Percentiles rank a stretch among this genome's conserved stretches.
Conservation (phyloP, 202 grass and related monocot genomes). For the Saccharum hybrid region DNA sequence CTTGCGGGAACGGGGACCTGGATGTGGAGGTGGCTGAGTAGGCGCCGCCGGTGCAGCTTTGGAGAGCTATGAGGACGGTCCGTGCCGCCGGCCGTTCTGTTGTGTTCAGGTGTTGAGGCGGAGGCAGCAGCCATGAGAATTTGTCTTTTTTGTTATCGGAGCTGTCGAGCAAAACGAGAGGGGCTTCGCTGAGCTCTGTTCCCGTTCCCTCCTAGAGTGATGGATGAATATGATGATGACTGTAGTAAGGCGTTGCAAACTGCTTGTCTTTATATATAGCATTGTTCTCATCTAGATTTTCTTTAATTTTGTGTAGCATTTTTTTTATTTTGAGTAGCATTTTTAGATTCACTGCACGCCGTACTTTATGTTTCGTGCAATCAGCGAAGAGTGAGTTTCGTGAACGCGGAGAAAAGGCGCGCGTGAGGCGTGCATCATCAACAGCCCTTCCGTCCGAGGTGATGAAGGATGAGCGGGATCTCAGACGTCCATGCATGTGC, state of each 20-base stretch:
- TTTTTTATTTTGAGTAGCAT: background rate
- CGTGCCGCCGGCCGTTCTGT: background rate
- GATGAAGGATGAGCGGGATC: background rate
- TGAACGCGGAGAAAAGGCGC: background rate
- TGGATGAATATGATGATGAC: background rate
- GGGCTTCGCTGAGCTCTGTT: background rate
- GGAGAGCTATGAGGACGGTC: background rate
- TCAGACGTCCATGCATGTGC: background rate
- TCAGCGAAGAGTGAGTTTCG: background rate
- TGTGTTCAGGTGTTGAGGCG: background rate
- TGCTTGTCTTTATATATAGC: background rate
- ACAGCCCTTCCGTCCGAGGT: slow-evolving; percentile 23
- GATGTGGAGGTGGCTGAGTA: slow-evolving; percentile 36
- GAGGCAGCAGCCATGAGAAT: background rate
- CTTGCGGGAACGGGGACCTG: slow-evolving; percentile 26
- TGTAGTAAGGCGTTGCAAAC: background rate
- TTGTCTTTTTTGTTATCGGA: background rate
- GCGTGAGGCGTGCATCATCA: background rate
- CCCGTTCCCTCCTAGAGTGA: background rate
- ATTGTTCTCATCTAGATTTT: background rate
- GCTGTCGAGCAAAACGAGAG: background rate
- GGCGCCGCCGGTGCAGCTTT: slow-evolving; percentile 18
- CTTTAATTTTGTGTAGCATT: background rate
- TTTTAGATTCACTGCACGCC: background rate
- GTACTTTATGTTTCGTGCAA: background rate